Evolutionary conservation across 495 filamentous ascomycete species (phyloP).

Genomic region (Lasiosphaeria ovina): DNA sequence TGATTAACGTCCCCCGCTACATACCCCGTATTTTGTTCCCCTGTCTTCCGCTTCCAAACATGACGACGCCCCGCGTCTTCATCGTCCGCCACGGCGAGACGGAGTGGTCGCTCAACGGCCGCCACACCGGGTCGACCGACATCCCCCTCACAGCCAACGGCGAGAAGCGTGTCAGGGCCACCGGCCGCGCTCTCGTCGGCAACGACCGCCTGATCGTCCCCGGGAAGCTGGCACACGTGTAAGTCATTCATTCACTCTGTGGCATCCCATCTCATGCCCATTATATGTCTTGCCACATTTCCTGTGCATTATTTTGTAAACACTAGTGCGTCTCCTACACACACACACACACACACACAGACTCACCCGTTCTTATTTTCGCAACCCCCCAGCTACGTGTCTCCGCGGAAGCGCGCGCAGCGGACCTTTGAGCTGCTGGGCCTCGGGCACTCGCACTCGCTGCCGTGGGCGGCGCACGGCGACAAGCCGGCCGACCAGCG

Average conservation of each 20-base stretch:
- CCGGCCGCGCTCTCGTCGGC: conserved; percentile 80
- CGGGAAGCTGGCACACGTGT: conserved; percentile 73
- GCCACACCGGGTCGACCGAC: conserved; percentile 85
- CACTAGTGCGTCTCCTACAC: too few species aligned
- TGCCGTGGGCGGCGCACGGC: conserved; percentile 49
- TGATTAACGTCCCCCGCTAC: too few species aligned
- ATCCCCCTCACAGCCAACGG: conserved; percentile 84
- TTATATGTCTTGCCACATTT: neutral
- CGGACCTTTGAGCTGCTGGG: conserved; percentile 84
- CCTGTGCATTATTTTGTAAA: neutral
- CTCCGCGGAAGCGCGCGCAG: conserved; percentile 81
- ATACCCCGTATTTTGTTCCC: neutral
- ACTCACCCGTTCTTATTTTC: too few species aligned
- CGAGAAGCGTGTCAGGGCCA: conserved; percentile 77
- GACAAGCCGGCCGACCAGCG: conserved; percentile 29
- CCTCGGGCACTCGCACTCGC: conserved; percentile 40
- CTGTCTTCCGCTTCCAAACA: conserved; percentile 1
- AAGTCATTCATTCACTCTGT: conserved; percentile 21
- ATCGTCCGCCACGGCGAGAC: conserved; percentile 93
- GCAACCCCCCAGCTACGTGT: conserved; percentile 62
- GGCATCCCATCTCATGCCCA: conserved; percentile 4
- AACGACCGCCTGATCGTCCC: conserved; percentile 84
- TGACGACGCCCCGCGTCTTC: conserved; percentile 76
- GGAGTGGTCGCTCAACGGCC: conserved; percentile 92
- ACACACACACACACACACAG: too few species aligned